Conservation (phyloP, 1,139 yeast genomes). For the Candida sojae region DNA sequence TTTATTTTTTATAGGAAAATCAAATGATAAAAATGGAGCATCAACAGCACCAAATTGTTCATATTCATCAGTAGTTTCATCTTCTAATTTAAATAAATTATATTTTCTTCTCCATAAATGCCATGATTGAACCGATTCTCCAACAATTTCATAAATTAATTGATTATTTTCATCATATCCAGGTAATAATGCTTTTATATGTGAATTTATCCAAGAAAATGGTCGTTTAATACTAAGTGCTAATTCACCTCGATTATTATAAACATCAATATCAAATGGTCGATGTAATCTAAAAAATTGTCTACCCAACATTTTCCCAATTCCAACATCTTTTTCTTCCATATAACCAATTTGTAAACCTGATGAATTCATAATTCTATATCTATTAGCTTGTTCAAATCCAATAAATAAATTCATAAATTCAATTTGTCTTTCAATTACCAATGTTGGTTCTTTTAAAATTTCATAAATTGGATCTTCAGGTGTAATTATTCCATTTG, state of each 20-base stretch:
- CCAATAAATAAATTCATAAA: slow-evolving; percentile 85
- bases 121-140: slow-evolving; percentile 92
- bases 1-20: slow-evolving; percentile 72
- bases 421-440: slow-evolving; percentile 85
- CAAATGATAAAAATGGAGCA: slow-evolving; percentile 83
- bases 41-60: slow-evolving; percentile 84
- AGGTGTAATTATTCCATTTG: slow-evolving; percentile 50
- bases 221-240: slow-evolving; percentile 76
- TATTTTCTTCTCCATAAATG: slow-evolving; percentile 90
- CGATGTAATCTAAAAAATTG: slow-evolving; percentile 83
- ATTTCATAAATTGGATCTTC: slow-evolving; percentile 59
- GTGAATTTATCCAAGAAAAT: slow-evolving; percentile 86
- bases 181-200: slow-evolving; percentile 73
- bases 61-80: slow-evolving; percentile 47
- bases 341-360: slow-evolving; percentile 82
- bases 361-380: slow-evolving; percentile 67
- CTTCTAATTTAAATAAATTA: slow-evolving; percentile 65
- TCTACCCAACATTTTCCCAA: slow-evolving; percentile 68
- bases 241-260: slow-evolving; percentile 68
- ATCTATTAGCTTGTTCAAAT: slow-evolving; percentile 86
- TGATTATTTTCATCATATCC: slow-evolving; percentile 39
- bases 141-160: slow-evolving; percentile 55
- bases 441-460: slow-evolving; percentile 76
- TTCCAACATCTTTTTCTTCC: slow-evolving; percentile 76
- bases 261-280: slow-evolving; percentile 82